Conservation (phyloP, 2,329 filamentous ascomycete species). For the Achaetomium macrosporum region DNA sequence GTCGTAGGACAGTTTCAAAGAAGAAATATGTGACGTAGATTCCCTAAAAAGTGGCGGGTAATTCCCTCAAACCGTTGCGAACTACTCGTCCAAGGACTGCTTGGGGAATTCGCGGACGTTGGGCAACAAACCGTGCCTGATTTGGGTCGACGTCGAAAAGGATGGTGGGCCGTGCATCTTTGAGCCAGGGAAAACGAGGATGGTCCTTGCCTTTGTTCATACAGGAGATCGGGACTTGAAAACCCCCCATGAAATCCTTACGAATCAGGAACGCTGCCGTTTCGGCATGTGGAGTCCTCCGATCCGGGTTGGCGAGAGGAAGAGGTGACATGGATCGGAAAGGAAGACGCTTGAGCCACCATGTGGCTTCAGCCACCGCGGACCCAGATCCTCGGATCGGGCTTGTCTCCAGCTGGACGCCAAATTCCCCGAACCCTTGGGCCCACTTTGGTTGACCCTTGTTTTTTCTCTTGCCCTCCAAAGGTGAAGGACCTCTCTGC, state of each 20-base stretch:
- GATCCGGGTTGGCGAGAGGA: not conserved
- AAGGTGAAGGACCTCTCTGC: not conserved
- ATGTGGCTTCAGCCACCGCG: conserved; percentile 11
- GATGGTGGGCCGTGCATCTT: conserved; percentile 15
- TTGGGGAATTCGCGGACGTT: not conserved
- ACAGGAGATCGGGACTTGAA: not conserved
- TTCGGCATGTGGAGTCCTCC: conserved; percentile 5
- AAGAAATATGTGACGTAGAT: not conserved
- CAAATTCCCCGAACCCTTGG: conserved; percentile 10
- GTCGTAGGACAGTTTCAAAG: not conserved
- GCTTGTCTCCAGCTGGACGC: conserved; percentile 2
- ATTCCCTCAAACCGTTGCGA: not conserved
- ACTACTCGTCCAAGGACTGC: not conserved
- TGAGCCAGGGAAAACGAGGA: not conserved
- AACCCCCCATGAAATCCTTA: not conserved
- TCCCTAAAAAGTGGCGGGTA: not conserved
- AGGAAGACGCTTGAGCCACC: no score
- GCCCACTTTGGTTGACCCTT: conserved; percentile 1
- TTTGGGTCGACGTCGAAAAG: conserved; percentile 14
- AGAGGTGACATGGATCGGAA: not conserved
- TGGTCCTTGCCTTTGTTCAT: not conserved
- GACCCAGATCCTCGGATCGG: conserved; percentile 17
- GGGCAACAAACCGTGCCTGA: conserved; percentile 14
- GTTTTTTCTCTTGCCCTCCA: not conserved
- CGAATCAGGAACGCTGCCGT: conserved; percentile 8